These are phyloP conservation scores for Babesia bovis DNA, from an alignment of 169 alveolate species.

Conservation along the genomic window DNA sequence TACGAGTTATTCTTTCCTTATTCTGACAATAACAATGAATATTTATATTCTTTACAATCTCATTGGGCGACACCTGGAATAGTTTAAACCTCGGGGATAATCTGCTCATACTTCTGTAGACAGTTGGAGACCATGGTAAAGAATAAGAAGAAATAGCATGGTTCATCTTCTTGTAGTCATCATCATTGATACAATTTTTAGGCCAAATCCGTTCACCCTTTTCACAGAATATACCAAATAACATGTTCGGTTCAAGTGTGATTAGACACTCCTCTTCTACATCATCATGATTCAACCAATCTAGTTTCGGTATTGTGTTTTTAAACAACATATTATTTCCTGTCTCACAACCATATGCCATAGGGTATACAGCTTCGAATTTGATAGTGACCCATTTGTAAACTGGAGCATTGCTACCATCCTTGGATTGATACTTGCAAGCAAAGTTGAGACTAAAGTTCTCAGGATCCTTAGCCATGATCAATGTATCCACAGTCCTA, in stretches of 20 bases:
- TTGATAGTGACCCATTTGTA: conserved; percentile 46
- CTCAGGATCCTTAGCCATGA: conserved; percentile 42
- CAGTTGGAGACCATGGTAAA: neutral
- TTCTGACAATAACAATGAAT: neutral
- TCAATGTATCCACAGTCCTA: conserved; percentile 10
- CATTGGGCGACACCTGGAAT: neutral
- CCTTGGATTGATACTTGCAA: conserved; percentile 33
- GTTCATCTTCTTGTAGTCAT: neutral
- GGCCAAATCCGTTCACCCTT: conserved; percentile 28
- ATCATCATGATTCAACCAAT: neutral
- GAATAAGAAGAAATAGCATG: neutral
- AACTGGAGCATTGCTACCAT: neutral
- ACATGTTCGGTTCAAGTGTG: conserved; percentile 49
- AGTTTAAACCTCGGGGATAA: neutral
- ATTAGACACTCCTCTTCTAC: conserved; percentile 1
- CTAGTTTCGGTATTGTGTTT: conserved; percentile 5
- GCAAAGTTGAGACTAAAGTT: conserved; percentile 46
- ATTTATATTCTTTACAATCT: neutral
- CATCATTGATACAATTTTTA: neutral
- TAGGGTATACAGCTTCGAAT: conserved; percentile 42
- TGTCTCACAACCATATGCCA: conserved; percentile 59
- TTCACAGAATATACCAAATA: conserved; percentile 54
- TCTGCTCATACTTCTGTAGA: neutral
- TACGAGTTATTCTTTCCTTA: neutral
- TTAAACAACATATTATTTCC: conserved; percentile 22